Percentiles rank a stretch among this genome's conserved stretches.
Evolutionary conservation across 257 asterid species (phyloP).

Genomic region (Solanum chilense): DNA sequence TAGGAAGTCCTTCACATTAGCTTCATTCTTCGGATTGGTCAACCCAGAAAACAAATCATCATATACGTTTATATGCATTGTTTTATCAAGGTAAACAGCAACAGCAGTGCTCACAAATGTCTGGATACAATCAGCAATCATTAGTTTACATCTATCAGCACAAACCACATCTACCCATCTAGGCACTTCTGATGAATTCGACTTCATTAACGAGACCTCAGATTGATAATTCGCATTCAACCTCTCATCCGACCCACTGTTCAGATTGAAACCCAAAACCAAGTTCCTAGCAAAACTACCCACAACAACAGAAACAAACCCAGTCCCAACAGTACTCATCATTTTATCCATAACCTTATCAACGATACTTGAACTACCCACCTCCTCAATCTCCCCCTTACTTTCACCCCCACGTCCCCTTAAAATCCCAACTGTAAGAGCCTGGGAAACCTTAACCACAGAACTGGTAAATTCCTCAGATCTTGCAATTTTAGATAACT

Average conservation of each 20-base stretch:
- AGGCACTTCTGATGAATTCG: constrained; percentile 25
- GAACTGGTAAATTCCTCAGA: constrained; percentile 58
- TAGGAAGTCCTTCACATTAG: constrained; percentile 44
- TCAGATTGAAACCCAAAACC: constrained; percentile 58
- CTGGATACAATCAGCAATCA: constrained; percentile 72
- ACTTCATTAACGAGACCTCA: constrained; percentile 2
- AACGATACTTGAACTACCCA: constrained; percentile 19
- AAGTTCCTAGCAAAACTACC: constrained; percentile 87
- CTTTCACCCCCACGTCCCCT: constrained; percentile 46
- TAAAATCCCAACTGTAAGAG: constrained; percentile 57
- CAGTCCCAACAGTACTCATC: constrained; percentile 76
- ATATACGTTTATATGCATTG: constrained; percentile 72
- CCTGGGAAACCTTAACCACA: constrained; percentile 35
- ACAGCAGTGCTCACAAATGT: constrained; percentile 80
- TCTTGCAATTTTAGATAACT: constrained; percentile 59
- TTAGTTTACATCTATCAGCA: constrained; percentile 49
- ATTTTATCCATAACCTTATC: constrained; percentile 64
- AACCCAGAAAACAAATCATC: constrained; percentile 79
- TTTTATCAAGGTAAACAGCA: constrained; percentile 80
- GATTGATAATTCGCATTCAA: constrained; percentile 15
- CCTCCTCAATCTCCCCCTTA: constrained; percentile 27
- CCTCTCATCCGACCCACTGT: constrained; percentile 19
- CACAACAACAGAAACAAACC: constrained; percentile 66
- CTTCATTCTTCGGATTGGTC: constrained; percentile 87
- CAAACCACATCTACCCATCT: constrained; percentile 46